A percentile compares a stretch with the other conserved stretches of the same genome.
phyloP scores from a whole-genome alignment of 2,329 filamentous ascomycete species.

The Ramularia endophylla region DNA sequence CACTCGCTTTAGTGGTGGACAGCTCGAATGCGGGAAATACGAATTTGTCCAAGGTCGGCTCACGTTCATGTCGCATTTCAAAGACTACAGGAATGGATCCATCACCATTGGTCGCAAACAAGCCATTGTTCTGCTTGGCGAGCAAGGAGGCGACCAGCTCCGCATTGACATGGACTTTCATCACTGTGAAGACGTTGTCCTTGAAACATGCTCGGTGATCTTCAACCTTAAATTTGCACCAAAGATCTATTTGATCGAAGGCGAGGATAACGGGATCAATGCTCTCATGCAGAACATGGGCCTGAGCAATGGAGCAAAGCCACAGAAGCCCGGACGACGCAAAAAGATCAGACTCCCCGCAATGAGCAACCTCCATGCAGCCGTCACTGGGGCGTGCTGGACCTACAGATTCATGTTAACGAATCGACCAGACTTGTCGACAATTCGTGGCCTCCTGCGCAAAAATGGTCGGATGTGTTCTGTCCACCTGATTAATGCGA shows the following conservation, averaged over 20 bases:
- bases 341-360: slow-evolving; percentile 30
- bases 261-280: slow-evolving; percentile 2
- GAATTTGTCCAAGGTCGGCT: slow-evolving; percentile 32
- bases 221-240: slow-evolving; percentile 36
- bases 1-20: slow-evolving; percentile 30
- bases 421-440: slow-evolving; percentile 3
- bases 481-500: slow-evolving; percentile 23
- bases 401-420: slow-evolving; percentile 42
- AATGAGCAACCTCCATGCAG: slow-evolving; percentile 33
- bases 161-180: slow-evolving; percentile 40
- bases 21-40: slow-evolving; percentile 41
- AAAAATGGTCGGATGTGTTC: slow-evolving; percentile 28
- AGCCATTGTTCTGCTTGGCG: slow-evolving; percentile 22
- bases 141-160: slow-evolving; percentile 15
- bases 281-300: neutral
- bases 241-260: slow-evolving; percentile 18
- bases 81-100: slow-evolving; percentile 36
- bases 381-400: slow-evolving; percentile 43
- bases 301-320: slow-evolving; percentile 10
- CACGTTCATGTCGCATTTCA: slow-evolving; percentile 38
- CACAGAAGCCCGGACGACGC: slow-evolving; percentile 6
- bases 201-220: slow-evolving; percentile 29
- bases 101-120: slow-evolving; percentile 29
- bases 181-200: slow-evolving; percentile 35
- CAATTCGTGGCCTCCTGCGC: slow-evolving; percentile 22